Evolutionary conservation across 805 yeast species (phyloP).

Genomic region (Vanderwaltozyma polyspora): DNA sequence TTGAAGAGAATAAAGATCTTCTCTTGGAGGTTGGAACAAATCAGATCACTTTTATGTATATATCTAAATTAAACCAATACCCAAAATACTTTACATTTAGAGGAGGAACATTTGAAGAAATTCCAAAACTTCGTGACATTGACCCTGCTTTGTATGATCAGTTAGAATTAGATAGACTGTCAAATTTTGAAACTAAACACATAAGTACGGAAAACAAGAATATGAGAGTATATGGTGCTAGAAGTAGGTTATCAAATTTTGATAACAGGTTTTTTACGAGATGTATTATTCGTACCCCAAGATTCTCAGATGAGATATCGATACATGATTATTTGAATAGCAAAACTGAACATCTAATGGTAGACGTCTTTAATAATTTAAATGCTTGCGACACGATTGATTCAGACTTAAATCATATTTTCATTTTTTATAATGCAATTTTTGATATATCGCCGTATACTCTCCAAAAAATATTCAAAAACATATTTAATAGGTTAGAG

Average conservation of each 20-base stretch:
- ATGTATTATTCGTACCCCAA: slow-evolving; percentile 94
- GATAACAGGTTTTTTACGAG: slow-evolving; percentile 95
- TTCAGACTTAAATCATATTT: slow-evolving; percentile 93
- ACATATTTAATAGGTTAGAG: slow-evolving; percentile 64
- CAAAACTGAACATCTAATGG: slow-evolving; percentile 92
- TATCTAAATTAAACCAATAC: slow-evolving; percentile 71
- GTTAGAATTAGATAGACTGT: slow-evolving; percentile 85
- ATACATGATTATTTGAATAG: slow-evolving; percentile 91
- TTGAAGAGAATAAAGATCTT: slow-evolving; percentile 60
- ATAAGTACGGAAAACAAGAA: slow-evolving; percentile 93
- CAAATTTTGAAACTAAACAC: slow-evolving; percentile 90
- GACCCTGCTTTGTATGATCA: slow-evolving; percentile 98
- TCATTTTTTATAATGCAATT: slow-evolving; percentile 92
- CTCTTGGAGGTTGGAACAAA: slow-evolving; percentile 65
- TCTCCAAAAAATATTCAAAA: slow-evolving; percentile 94
- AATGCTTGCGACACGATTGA: slow-evolving; percentile 90
- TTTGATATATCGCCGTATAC: slow-evolving; percentile 93
- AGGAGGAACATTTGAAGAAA: slow-evolving; percentile 77
- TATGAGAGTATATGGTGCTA: slow-evolving; percentile 93
- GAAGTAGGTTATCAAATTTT: slow-evolving; percentile 83
- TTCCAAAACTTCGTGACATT: slow-evolving; percentile 89
- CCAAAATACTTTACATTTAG: slow-evolving; percentile 95
- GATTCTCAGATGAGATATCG: slow-evolving; percentile 83
- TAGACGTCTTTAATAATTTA: slow-evolving; percentile 87
- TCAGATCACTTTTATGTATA: slow-evolving; percentile 86